phyloP scores from a whole-genome alignment of 108 stramenopile species.

The Pseudonitzschia multiseries region DNA sequence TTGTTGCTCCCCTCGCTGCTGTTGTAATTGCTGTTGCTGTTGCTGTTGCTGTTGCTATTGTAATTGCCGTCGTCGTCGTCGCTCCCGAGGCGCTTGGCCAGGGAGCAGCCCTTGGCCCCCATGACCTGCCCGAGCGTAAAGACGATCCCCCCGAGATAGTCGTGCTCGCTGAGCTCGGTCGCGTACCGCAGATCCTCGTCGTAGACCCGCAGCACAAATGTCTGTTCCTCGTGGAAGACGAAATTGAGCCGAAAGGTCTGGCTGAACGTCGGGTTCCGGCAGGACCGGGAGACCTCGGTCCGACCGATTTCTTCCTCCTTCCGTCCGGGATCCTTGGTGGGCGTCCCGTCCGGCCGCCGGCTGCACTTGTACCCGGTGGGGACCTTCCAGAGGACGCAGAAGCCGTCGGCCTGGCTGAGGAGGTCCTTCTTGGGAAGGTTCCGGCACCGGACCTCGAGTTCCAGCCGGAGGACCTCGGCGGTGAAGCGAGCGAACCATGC shows the following conservation, averaged over 20 bases:
- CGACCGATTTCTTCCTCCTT: slow-evolving; percentile 57
- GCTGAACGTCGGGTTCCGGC: slow-evolving; percentile 44
- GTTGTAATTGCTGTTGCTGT: too few species aligned
- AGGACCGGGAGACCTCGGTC: slow-evolving; percentile 53
- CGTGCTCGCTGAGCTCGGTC: slow-evolving; percentile 54
- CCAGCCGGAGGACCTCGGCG: slow-evolving; percentile 46
- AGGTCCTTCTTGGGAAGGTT: slow-evolving; percentile 53
- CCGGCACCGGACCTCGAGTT: slow-evolving; percentile 45
- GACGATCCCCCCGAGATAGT: slow-evolving; percentile 53
- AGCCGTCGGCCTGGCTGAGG: slow-evolving; percentile 55
- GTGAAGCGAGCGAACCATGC: slow-evolving; percentile 50
- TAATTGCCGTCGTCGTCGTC: slow-evolving; percentile 4
- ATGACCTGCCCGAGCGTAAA: slow-evolving; percentile 58
- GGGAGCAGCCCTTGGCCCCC: slow-evolving; percentile 49
- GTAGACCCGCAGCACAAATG: slow-evolving; percentile 51
- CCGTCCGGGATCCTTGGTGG: slow-evolving; percentile 27
- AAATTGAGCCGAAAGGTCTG: slow-evolving; percentile 52
- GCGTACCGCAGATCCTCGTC: slow-evolving; percentile 56
- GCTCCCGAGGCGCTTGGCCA: slow-evolving; percentile 36
- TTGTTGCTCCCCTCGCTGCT: neutral
- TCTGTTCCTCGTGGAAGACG: slow-evolving; percentile 55
- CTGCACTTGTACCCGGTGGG: slow-evolving; percentile 38
- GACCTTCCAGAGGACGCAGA: slow-evolving; percentile 46
- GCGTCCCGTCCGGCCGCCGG: slow-evolving; percentile 23
- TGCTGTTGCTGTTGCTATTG: too few species aligned